Evolutionary conservation across 768 basidiomycete genomes (phyloP).

Genomic region (Leucosporidium yakuticum): DNA sequence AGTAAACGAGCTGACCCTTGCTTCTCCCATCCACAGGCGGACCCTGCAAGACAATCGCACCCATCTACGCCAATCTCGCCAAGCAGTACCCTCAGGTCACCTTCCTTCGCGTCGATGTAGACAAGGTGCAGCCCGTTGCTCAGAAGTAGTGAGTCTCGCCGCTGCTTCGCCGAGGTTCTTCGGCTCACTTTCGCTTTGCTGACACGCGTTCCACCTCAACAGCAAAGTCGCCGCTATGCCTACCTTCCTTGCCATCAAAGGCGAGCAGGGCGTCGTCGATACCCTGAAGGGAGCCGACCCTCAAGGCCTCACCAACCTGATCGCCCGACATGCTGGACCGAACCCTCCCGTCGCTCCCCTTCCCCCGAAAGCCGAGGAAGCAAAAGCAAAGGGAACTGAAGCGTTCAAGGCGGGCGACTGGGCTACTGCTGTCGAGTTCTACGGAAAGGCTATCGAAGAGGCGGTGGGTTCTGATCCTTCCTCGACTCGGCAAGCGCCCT

Average conservation of each 20-base stretch:
- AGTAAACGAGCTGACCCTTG: neutral
- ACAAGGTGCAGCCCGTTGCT: conserved; percentile 5
- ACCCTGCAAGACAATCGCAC: conserved; percentile 28
- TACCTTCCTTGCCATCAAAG: conserved; percentile 29
- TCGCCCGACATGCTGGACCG: conserved; percentile 25
- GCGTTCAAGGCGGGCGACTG: conserved; percentile 24
- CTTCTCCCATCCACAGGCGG: conserved; percentile 8
- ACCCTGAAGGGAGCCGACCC: conserved; percentile 34
- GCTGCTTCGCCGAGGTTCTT: neutral
- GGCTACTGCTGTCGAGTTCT: conserved; percentile 1
- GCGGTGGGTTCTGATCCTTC: conserved; percentile 8
- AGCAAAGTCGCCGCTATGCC: conserved; percentile 29
- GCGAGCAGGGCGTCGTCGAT: conserved; percentile 17
- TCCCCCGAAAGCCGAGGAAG: conserved; percentile 5
- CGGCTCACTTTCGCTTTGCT: neutral
- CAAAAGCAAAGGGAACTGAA: conserved; percentile 24
- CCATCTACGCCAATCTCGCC: conserved; percentile 20
- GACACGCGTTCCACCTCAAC: neutral
- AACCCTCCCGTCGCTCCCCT: conserved; percentile 31
- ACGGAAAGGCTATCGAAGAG: conserved; percentile 11
- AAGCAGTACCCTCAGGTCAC: neutral
- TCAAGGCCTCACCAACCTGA: conserved; percentile 16
- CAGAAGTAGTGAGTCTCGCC: conserved; percentile 8
- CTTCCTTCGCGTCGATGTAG: conserved; percentile 25
- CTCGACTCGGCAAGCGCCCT: neutral